Evolutionary conservation across 495 filamentous ascomycete genomes (phyloP), one percentile per base, ranked within the genome.

Genomic region (Daldinia concentrica): DNA sequence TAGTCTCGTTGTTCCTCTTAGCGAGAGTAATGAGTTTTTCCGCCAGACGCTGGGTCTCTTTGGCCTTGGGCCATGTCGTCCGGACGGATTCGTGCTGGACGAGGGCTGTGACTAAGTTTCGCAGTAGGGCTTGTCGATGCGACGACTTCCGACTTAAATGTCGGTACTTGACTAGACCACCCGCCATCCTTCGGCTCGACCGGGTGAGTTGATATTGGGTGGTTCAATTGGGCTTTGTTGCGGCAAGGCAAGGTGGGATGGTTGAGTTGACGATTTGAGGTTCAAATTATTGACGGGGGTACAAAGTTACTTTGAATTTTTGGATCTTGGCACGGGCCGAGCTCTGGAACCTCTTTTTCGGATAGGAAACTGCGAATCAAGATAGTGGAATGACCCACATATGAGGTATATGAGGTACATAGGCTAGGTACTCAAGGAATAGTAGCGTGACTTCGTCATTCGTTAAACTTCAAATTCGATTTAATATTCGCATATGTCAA

Each of bases 41-140:
- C 39, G 95, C 95, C 29, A 98, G 79, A 1, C 91, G 87, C 80
- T 98, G 95, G 50, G 95, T 92, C 83, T 99, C 95, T 80, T 98
- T 99, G 32, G 95, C 95, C 83, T 98, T 98, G 78, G 88, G 88
- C 89, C 91, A 98, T 82, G 95, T 97, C 27, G 95, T 99, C 54
- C 88, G 89, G 83, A 99, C 97, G 59, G 91, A 88, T 82, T 99
- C 95, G 79, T 97, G 88, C 76, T 91, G 85, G 84, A 99, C 89
- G 62, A 99, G 91, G n/a, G 93, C 95, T 66, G 94, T 97, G 76
- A 98, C 93, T 50, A 99, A 86, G 81, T 98, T 98, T 71, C 95
- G 93, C 64, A 99, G 91, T 68, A 99, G 88, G 61, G 95, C 94
- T 82, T 95, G 88, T 76, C 95, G 89, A 77, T 98, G 95, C 32